Base-by-base conservation (phyloP, 2,329 filamentous ascomycete genomes). In the Hymenoscyphus fraxineus region DNA sequence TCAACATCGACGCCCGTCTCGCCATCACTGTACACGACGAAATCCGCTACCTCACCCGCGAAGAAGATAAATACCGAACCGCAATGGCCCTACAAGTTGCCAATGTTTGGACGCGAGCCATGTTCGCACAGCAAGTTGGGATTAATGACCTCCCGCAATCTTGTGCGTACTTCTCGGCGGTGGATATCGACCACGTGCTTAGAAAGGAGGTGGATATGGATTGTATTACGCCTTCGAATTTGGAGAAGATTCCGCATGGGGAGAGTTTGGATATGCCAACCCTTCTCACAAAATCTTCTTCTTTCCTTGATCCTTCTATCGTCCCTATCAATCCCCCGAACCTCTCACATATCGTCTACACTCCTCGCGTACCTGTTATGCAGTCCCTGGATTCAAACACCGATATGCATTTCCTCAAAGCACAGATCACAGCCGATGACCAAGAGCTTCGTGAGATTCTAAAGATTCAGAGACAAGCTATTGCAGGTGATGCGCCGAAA, bases 131-230 rank as follows among this genome's bases (percentile, higher is more conserved):
- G 77, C 95, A 99, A 78, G 91, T 97, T 73, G 95, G 95, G 65
- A 99, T 99, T 72, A 83, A 96, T 68, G 95, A 99, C 73, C 83
- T 99, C 10, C 95, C 96, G 0, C 95, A 98, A 74, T 88, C 90
- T 0, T 97, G 93, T 73, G 95, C 95, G 9, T 99, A 93, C 78
- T 99, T 99, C 78, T 96, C 91, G 0, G 94, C 95, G 3, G 87
- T 99, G 6, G 95, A 99, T 74, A 91, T 99, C 69, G 95, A 99
- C 74, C 88, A 92, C 71, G 93, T 99, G 2, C 82, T 99, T n/a
- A 86, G 95, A 60, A 99, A 99, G 76, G 95, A 99, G 77, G 96
- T 99, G 3, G 90, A 99, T 76, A 96, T 99, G 92, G 91, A 97
- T 73, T 99, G 95, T 75, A 79, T 98, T 55, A 99, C 95, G 0